Conservation (phyloP, 768 basidiomycete genomes). For the Lyophyllum shimeji region DNA sequence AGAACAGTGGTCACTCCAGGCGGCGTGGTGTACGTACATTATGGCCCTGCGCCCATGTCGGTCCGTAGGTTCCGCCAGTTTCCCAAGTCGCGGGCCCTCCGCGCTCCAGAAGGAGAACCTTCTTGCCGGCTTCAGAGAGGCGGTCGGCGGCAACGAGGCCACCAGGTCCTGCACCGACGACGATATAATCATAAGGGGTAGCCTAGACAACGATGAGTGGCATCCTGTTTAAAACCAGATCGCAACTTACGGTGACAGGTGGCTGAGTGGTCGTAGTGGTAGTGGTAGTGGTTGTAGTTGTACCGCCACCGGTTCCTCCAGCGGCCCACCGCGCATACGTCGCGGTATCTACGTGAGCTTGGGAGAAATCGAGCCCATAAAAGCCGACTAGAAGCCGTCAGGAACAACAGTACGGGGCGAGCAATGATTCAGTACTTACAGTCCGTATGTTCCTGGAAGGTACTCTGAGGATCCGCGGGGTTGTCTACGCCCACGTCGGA, state of each 20-base stretch:
- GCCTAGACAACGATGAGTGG: slow-evolving; percentile 23
- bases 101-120: slow-evolving; percentile 60
- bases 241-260: slow-evolving; percentile 18
- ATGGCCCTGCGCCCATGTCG: slow-evolving; percentile 47
- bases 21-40: slow-evolving; percentile 31
- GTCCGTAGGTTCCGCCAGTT: slow-evolving; percentile 58
- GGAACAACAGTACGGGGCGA: not conserved
- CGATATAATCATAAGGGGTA: slow-evolving; percentile 52
- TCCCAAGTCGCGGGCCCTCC: slow-evolving; percentile 60
- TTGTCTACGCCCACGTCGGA: slow-evolving; percentile 43
- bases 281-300: slow-evolving; percentile 27
- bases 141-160: slow-evolving; percentile 61
- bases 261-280: slow-evolving; percentile 37
- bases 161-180: slow-evolving; percentile 59
- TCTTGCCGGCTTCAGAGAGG: slow-evolving; percentile 60
- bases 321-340: slow-evolving; percentile 50
- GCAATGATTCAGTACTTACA: slow-evolving; percentile 34
- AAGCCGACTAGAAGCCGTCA: slow-evolving; percentile 47
- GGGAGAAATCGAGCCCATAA: slow-evolving; percentile 50
- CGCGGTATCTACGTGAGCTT: slow-evolving; percentile 43
- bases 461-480: slow-evolving; percentile 50
- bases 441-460: slow-evolving; percentile 57
- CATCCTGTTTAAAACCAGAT: not conserved
- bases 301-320: slow-evolving; percentile 44
- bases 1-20: not conserved